A percentile compares a stretch with the other conserved stretches of the same genome.
Evolutionary conservation across 306 rosid species (phyloP).

Genomic region (Lathyrus oleraceus): DNA sequence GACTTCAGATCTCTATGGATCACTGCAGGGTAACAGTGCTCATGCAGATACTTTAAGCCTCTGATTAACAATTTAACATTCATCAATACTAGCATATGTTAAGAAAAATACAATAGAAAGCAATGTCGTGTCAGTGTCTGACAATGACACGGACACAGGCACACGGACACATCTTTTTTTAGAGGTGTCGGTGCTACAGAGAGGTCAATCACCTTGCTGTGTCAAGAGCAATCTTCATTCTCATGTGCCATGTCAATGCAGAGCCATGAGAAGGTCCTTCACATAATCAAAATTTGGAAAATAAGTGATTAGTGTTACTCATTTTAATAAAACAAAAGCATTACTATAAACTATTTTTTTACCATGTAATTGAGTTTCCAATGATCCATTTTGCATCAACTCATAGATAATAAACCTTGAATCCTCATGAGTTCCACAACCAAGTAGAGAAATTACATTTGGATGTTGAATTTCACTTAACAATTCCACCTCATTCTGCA

Average conservation of each 20-base stretch:
- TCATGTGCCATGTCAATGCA: slow-evolving; percentile 82
- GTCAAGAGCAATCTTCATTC: slow-evolving; percentile 96
- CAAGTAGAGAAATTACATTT: slow-evolving; percentile 75
- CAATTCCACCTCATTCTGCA: slow-evolving; percentile 90
- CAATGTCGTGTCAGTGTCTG: neutral
- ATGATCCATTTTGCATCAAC: slow-evolving; percentile 89
- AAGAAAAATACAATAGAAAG: slow-evolving; percentile 15
- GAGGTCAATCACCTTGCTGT: slow-evolving; percentile 62
- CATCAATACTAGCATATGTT: slow-evolving; percentile 34
- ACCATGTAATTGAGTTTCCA: slow-evolving; percentile 95
- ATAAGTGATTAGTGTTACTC: neutral
- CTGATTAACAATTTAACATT: slow-evolving; percentile 61
- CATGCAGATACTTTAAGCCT: slow-evolving; percentile 94
- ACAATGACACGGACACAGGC: too few species aligned
- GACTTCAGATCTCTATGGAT: slow-evolving; percentile 99
- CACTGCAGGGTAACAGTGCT: slow-evolving; percentile 81
- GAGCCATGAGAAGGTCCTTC: slow-evolving; percentile 92
- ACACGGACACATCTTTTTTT: too few species aligned
- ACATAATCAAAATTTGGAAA: slow-evolving; percentile 20
- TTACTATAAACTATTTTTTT: slow-evolving; percentile 29
- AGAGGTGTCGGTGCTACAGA: too few species aligned
- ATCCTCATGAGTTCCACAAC: slow-evolving; percentile 63
- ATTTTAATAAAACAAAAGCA: too few species aligned
- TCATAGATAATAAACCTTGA: slow-evolving; percentile 79
- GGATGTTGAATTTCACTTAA: slow-evolving; percentile 85